A percentile compares a stretch with the other conserved stretches of the same genome.
Evolutionary conservation across 805 yeast genomes (phyloP).

Genomic region (Lipomyces orientalis): DNA sequence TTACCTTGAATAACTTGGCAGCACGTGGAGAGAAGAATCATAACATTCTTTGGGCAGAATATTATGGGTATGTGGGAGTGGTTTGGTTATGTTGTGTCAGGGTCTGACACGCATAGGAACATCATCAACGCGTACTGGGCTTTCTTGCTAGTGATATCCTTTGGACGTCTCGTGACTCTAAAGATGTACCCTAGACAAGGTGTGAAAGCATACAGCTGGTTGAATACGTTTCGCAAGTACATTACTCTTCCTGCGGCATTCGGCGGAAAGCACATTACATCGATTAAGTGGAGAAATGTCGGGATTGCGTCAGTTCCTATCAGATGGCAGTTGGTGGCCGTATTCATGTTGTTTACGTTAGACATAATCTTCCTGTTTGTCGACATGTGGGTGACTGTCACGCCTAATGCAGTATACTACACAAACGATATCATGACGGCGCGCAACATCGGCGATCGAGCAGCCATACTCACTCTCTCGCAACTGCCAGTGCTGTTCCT

Average conservation of each 20-base stretch:
- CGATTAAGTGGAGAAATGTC: conserved; percentile 23
- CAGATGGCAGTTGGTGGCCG: conserved; percentile 48
- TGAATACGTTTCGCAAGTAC: conserved; percentile 28
- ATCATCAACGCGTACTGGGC: conserved; percentile 30
- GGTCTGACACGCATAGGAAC: conserved; percentile 7
- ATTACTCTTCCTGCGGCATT: conserved; percentile 44
- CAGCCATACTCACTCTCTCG: conserved; percentile 41
- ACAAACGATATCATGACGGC: conserved; percentile 6
- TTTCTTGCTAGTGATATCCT: conserved; percentile 16
- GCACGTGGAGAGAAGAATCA: conserved; percentile 20
- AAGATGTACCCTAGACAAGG: conserved; percentile 6
- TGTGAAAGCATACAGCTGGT: conserved; percentile 5
- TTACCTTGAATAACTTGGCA: not conserved
- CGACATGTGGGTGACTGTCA: conserved; percentile 17
- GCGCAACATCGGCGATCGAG: conserved; percentile 21
- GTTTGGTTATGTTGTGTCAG: not conserved
- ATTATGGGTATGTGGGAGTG: conserved; percentile 21
- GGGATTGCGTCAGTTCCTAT: conserved; percentile 46
- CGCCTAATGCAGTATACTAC: conserved; percentile 2
- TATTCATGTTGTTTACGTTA: conserved; percentile 47
- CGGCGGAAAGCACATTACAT: conserved; percentile 39
- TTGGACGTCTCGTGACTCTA: not conserved
- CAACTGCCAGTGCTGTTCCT: conserved; percentile 60
- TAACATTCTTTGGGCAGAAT: conserved; percentile 14
- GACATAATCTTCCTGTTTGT: conserved; percentile 43